A percentile compares a stretch with the other conserved stretches of the same genome.
These are phyloP conservation scores for Pseudozyma tsukubaensis DNA, from an alignment of 1,284 basidiomycete species.

Conservation along the genomic window DNA sequence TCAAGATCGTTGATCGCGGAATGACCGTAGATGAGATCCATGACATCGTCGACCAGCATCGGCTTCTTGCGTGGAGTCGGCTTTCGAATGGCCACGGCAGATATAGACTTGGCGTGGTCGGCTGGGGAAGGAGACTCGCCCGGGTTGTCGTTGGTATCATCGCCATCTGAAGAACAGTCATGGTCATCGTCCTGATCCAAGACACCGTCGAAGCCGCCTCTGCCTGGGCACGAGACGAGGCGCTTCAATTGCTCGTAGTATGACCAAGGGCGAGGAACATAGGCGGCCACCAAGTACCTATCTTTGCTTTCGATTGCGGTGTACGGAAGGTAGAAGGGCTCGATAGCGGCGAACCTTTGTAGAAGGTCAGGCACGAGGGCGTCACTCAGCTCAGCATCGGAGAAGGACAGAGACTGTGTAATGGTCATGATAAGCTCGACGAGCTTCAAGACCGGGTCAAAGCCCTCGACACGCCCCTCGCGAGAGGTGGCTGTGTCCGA, in stretches of 20 bases:
- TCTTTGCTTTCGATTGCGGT: conserved; percentile 12
- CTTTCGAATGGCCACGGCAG: neutral
- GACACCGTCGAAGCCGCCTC: neutral
- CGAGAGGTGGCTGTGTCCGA: neutral
- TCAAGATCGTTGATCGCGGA: neutral
- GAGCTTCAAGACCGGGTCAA: conserved; percentile 7
- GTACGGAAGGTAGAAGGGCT: conserved; percentile 20
- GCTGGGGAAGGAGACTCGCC: neutral
- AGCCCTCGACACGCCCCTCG: conserved; percentile 1
- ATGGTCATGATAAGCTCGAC: conserved; percentile 17
- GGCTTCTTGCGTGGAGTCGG: conserved; percentile 5
- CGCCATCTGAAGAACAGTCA: neutral
- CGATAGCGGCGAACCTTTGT: conserved; percentile 3
- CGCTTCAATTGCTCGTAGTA: conserved; percentile 2
- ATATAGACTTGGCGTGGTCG: neutral
- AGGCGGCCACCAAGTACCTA: neutral
- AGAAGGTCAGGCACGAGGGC: conserved; percentile 8
- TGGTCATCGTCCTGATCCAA: neutral
- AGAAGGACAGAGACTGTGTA: conserved; percentile 8
- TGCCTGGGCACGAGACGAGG: neutral
- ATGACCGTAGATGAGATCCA: conserved; percentile 1
- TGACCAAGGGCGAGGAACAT: conserved; percentile 12
- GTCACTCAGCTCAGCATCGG: neutral
- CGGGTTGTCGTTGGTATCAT: neutral
- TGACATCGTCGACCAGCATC: conserved; percentile 13